Base-by-base conservation (phyloP, 2,329 filamentous ascomycete genomes). In the Juglanconis juglandina region DNA sequence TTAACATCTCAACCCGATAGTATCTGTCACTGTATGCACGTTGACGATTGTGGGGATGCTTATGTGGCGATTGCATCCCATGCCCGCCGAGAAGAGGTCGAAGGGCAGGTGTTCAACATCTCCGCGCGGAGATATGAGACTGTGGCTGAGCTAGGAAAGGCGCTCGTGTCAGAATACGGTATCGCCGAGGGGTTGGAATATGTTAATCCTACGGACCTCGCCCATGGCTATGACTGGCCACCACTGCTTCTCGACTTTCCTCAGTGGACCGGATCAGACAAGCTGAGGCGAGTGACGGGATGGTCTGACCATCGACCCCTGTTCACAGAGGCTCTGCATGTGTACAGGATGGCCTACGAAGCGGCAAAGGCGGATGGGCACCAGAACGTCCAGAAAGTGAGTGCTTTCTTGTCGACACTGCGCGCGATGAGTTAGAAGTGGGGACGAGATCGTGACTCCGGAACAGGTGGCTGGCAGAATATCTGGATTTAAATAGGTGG, bases 41-140 rank as follows among this genome's bases (percentile, higher is more conserved):
- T 82, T 11, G 79, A 82, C 63, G 80, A 82, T 63, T 81, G 78
- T 51, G 79, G 68, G 2, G 75, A 78, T 14, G 79, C 78, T 0
- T 83, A 82, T 59, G 68, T 81, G 3, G 71, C 76, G 1, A 69
- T 82, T 2, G 79, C 78, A 0, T 67, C 70, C 33, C 70, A 78
- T n/a, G 13, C 62, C 1, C 62, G 70, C 10, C 69, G 73, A 24
- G 53, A 41, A 0, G 67, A 65, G 0, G 69, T 81, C 1, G 67
- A 65, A 3, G 76, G 75, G 0, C 70, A 79, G 58, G 72, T 66
- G 4, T 81, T 78, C 63, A 82, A 82, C 64, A 75, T 82, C 46
- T 81, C 79, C 2, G 71, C 70, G 0, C 61, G 70, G 32, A 65
- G 69, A 4, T 81, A 80, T 64, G 79, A 81, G 67, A 81, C 77